Conservation (phyloP, 2,329 filamentous ascomycete species). For the Ramichloridium luteum region DNA sequence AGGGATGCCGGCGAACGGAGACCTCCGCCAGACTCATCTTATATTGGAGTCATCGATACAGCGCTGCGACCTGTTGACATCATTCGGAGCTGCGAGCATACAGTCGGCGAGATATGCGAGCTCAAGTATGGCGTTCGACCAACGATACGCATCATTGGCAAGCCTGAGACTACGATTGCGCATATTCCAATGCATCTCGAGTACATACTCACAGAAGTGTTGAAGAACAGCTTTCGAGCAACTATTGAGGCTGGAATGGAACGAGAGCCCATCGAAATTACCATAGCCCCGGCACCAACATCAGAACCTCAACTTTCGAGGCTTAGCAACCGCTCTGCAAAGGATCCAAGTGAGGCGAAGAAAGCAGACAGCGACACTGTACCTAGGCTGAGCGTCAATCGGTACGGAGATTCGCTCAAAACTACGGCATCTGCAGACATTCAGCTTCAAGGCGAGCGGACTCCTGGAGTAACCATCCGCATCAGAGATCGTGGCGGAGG, state of each 20-base stretch:
- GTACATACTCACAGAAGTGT: constrained; percentile 90
- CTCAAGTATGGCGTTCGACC: constrained; percentile 87
- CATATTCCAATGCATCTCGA: constrained; percentile 93
- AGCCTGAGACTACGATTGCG: constrained; percentile 77
- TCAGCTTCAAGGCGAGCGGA: constrained; percentile 36
- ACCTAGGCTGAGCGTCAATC: constrained; percentile 20
- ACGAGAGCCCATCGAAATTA: constrained; percentile 75
- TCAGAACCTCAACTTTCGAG: constrained; percentile 29
- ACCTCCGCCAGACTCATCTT: constrained; percentile 40
- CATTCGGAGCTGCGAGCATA: constrained; percentile 72
- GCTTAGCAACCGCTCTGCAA: constrained; percentile 7
- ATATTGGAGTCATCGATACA: constrained; percentile 93
- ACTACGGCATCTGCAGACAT: constrained; percentile 32
- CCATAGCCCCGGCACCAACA: constrained; percentile 60
- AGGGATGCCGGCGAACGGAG: constrained; percentile 26
- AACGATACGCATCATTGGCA: constrained; percentile 66
- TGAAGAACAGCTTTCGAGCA: constrained; percentile 94
- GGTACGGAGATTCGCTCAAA: constrained; percentile 12
- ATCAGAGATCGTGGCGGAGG: constrained; percentile 94
- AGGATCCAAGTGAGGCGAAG: constrained; percentile 10
- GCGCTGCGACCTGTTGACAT: constrained; percentile 69
- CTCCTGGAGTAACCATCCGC: constrained; percentile 81
- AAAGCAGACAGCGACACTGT: constrained; percentile 14
- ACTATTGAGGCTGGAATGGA: constrained; percentile 75
- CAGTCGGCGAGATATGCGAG: constrained; percentile 93